phyloP scores from a whole-genome alignment of 805 yeast species.

The Schizosaccharomyces lindneri region DNA sequence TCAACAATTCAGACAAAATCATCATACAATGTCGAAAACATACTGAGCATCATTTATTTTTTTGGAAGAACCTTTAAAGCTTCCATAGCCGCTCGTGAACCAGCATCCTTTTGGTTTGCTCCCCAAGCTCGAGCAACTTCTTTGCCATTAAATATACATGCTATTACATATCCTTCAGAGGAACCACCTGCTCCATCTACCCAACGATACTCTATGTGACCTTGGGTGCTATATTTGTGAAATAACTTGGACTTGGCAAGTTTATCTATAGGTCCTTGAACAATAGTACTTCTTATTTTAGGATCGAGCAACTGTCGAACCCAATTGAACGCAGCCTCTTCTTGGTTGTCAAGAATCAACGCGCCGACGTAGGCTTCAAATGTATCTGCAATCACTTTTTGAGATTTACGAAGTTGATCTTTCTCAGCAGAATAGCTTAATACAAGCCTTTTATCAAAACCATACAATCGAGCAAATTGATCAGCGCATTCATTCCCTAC shows the following conservation, averaged over 20 bases:
- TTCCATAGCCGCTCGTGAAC: neutral
- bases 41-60: neutral
- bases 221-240: neutral
- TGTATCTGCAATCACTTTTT: conserved; percentile 1
- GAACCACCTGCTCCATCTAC: conserved; percentile 1
- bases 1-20: neutral
- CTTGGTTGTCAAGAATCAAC: neutral
- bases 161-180: neutral
- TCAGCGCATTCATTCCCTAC: neutral
- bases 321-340: neutral
- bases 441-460: neutral
- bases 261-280: neutral
- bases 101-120: conserved; percentile 1
- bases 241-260: neutral
- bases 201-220: neutral
- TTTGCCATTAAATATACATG: neutral
- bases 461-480: neutral
- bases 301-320: neutral
- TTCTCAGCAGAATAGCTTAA: neutral
- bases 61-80: neutral
- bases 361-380: conserved; percentile 2
- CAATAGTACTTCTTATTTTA: neutral
- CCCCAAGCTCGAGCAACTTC: conserved; percentile 1
- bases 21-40: too few species aligned
- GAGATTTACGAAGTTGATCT: neutral